Base-by-base conservation (phyloP, 2,329 filamentous ascomycete genomes). In the Fulvia fulva region DNA sequence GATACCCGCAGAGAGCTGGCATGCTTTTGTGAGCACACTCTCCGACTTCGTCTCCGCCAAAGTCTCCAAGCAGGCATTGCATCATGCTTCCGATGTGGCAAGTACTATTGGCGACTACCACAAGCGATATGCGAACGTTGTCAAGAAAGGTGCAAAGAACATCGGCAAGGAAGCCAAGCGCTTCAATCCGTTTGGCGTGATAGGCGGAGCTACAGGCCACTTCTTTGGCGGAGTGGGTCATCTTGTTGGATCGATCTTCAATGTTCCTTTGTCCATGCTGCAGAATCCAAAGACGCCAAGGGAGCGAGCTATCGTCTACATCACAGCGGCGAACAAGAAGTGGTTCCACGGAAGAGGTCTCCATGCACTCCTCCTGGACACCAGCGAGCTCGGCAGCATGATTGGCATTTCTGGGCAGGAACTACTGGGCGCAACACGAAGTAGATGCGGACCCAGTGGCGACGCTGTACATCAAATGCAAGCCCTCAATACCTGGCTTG, bases 21-120 rank as follows among this genome's bases (percentile, higher is more conserved):
- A 51, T 23, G 37, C 51, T 12, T 65, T 65, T 28, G 50, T 65
- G n/a, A 47, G 52, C 26, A 65, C 63, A 1, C 55, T 64, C 2
- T 65, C 62, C 19, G 62, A 59, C 43, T 65, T 65, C 46, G 28
- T 63, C 16, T 62, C 60, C 12, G 60, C 62, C 22, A 62, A 59
- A 22, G 59, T 64, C 47, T 60, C 61, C 16, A 59, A 61, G 32
- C 59, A 65, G 53, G 63, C 62, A 9, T 14, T 65, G 21, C 60
- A 63, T 34, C 63, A 65, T 43, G 63, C 63, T 7, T 45, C 58
- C 12, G 61, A 65, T 41, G 52, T 65, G 19, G 59, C 51, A 3
- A 51, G 41, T 21, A 45, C 45, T 3, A 53, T 62, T 32, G 55
- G 53, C 34, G 54, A 56, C 45, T 59, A 47, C 22, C 63, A 63